A percentile compares a stretch with the other conserved stretches of the same genome.
phyloP scores from a whole-genome alignment of 495 filamentous ascomycete species.

The Lophiotrema nucula region DNA sequence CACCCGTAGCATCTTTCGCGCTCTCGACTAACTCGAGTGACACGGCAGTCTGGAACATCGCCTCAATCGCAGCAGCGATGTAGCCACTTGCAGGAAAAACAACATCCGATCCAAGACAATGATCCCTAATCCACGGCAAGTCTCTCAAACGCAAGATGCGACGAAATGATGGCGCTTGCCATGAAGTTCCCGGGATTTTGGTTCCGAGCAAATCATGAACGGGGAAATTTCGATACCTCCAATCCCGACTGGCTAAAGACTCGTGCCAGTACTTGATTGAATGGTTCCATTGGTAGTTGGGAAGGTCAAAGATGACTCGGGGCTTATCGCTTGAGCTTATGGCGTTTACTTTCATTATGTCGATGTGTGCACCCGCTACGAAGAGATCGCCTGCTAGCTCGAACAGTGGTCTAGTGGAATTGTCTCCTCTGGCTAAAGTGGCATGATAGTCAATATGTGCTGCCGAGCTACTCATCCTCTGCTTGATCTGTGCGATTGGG shows the following conservation, averaged over 20 bases:
- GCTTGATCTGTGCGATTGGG: constrained; percentile 37
- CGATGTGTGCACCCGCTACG: neutral
- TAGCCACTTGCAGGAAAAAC: constrained; percentile 20
- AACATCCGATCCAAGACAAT: constrained; percentile 5
- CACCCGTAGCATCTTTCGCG: neutral
- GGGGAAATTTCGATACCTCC: constrained; percentile 2
- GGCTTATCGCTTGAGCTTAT: neutral
- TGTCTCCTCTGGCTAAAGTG: neutral
- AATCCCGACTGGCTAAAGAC: constrained; percentile 6
- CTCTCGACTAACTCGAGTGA: too few species aligned
- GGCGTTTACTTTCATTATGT: constrained; percentile 1
- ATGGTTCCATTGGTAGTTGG: constrained; percentile 22
- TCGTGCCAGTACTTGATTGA: constrained; percentile 8
- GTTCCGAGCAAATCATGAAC: constrained; percentile 10
- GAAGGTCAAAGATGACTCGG: constrained; percentile 6
- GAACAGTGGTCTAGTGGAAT: neutral
- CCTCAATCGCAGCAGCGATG: constrained; percentile 22
- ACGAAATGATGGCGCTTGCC: neutral
- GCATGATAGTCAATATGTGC: neutral
- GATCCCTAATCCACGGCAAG: constrained; percentile 15
- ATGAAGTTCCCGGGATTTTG: neutral
- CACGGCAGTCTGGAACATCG: constrained; percentile 6
- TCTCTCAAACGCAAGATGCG: neutral
- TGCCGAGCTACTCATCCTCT: neutral
- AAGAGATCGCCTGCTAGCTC: constrained; percentile 3